Conservation (phyloP, 371 early-diverging fungal genomes). For the Mucor velutinosus region DNA sequence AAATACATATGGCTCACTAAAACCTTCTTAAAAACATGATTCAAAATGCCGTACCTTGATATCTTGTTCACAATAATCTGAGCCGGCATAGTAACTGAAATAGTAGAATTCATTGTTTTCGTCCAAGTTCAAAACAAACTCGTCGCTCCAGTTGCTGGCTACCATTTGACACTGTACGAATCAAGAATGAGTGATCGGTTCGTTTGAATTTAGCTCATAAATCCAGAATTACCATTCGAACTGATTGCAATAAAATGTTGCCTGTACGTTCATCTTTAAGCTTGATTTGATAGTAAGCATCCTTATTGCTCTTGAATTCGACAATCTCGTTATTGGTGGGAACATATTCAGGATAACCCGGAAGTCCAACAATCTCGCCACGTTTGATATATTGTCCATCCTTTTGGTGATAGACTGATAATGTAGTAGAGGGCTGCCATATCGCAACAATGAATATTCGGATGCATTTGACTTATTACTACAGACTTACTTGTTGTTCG, state of each 20-base stretch:
- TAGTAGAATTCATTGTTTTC: slow-evolving; percentile 27
- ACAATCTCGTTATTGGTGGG: slow-evolving; percentile 24
- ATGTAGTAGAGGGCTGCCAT: neutral
- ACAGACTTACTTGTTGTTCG: slow-evolving; percentile 1
- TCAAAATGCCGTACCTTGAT: slow-evolving; percentile 9
- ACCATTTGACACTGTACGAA: slow-evolving; percentile 31
- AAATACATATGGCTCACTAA: neutral
- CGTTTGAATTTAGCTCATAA: neutral
- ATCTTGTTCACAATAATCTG: slow-evolving; percentile 22
- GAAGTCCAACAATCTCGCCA: slow-evolving; percentile 30
- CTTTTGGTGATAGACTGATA: slow-evolving; percentile 26
- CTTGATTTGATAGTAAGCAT: slow-evolving; percentile 29
- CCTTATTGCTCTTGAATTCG: slow-evolving; percentile 13
- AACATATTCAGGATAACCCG: slow-evolving; percentile 19
- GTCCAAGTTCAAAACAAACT: slow-evolving; percentile 32
- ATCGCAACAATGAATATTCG: neutral
- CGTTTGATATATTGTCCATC: slow-evolving; percentile 33
- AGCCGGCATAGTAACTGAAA: slow-evolving; percentile 27
- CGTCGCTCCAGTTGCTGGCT: slow-evolving; percentile 30
- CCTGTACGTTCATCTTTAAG: slow-evolving; percentile 31
- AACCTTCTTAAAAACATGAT: neutral
- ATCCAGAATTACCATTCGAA: slow-evolving; percentile 21
- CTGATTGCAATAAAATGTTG: slow-evolving; percentile 20
- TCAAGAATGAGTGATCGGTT: neutral
- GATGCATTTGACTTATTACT: neutral